Evolutionary conservation across 1,284 basidiomycete species (phyloP).

Genomic region (Golubevia pallescens): DNA sequence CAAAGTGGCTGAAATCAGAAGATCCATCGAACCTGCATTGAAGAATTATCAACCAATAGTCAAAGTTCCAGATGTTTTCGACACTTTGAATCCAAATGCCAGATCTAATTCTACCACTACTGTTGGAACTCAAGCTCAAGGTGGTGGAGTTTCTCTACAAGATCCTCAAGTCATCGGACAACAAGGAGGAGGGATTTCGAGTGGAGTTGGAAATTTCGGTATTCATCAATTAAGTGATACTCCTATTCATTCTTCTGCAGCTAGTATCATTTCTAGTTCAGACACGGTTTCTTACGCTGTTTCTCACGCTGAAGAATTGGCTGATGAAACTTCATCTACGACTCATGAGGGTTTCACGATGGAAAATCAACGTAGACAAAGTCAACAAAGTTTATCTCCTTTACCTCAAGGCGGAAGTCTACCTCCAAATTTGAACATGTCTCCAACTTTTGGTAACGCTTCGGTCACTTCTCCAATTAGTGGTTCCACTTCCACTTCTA

Average conservation of each 20-base stretch:
- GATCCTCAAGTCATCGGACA: too few relatives aligned
- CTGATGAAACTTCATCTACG: slow-evolving; percentile 6
- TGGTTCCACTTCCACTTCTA: not conserved
- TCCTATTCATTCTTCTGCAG: slow-evolving; percentile 6
- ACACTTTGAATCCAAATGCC: not conserved
- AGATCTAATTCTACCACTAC: too few relatives aligned
- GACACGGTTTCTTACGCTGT: slow-evolving; percentile 27
- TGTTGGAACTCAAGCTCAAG: too few relatives aligned
- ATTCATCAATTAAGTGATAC: too few relatives aligned
- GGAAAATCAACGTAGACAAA: slow-evolving; percentile 13
- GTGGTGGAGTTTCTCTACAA: not conserved
- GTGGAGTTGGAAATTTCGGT: too few relatives aligned
- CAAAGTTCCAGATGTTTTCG: slow-evolving; percentile 20
- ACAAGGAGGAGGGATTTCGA: too few relatives aligned
- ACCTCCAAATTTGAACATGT: not conserved
- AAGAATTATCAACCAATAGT: slow-evolving; percentile 21
- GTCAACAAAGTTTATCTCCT: slow-evolving; percentile 8
- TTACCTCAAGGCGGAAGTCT: not conserved
- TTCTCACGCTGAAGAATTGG: slow-evolving; percentile 25
- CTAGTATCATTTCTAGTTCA: slow-evolving; percentile 18
- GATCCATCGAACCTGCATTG: slow-evolving; percentile 35
- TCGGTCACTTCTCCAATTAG: slow-evolving; percentile 10
- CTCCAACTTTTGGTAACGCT: slow-evolving; percentile 1
- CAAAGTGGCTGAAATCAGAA: slow-evolving; percentile 36
- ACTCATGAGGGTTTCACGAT: not conserved